Evolutionary conservation across 441 rosid species (phyloP).

Genomic region (Pelargonium australe): DNA sequence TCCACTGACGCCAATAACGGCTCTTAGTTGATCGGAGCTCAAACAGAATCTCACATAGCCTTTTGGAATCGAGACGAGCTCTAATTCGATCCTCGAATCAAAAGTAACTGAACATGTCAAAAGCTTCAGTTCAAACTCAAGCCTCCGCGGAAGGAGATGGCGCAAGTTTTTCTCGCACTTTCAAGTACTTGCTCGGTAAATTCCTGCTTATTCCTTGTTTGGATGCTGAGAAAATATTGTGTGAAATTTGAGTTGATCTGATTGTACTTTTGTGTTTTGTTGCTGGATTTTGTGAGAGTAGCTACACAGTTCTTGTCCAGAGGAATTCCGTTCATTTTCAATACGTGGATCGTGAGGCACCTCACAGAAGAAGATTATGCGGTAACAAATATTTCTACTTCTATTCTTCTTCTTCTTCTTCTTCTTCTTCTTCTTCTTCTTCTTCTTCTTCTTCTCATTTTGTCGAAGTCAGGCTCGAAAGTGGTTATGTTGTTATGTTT

Average conservation of each 20-base stretch:
- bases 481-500: background rate
- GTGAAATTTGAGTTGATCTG: constrained; percentile 6
- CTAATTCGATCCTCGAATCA: background rate
- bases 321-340: constrained; percentile 86
- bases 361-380: constrained; percentile 74
- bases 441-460: background rate
- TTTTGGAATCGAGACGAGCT: no score
- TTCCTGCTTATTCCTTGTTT: constrained; percentile 6
- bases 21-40: no score
- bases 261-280: background rate
- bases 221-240: background rate
- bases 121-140: constrained; percentile 29
- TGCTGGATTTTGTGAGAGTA: constrained; percentile 22
- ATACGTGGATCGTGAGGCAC: constrained; percentile 87
- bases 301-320: constrained; percentile 86
- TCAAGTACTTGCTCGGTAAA: constrained; percentile 72
- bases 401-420: no score
- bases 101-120: constrained; percentile 19
- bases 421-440: background rate
- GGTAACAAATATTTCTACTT: constrained; percentile 33
- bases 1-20: no score
- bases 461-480: no score
- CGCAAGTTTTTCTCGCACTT: constrained; percentile 64
- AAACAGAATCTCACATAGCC: no score
- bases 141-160: constrained; percentile 32